phyloP scores from a whole-genome alignment of 306 rosid species.

The Cercis canadensis region DNA sequence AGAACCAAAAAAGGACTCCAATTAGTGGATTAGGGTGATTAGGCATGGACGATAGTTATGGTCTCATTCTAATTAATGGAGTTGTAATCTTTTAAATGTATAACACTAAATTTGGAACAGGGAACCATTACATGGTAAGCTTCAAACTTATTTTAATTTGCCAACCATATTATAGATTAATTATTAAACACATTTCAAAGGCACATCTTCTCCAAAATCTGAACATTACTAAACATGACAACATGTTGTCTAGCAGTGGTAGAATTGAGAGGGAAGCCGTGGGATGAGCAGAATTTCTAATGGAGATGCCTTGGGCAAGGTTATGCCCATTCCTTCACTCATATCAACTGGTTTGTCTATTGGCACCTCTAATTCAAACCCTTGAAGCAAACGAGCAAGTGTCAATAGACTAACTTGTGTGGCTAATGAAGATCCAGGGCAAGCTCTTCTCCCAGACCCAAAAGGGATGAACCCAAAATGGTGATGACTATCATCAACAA shows the following conservation, averaged over 20 bases:
- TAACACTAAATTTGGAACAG: too few relatives aligned
- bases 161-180: too few relatives aligned
- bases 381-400: constrained; percentile 40
- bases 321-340: constrained; percentile 31
- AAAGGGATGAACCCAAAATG: constrained; percentile 45
- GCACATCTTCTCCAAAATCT: too few relatives aligned
- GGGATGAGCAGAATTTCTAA: constrained; percentile 35
- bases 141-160: too few relatives aligned
- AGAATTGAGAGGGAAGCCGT: constrained; percentile 15
- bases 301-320: constrained; percentile 30
- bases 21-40: too few relatives aligned
- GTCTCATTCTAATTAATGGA: too few relatives aligned
- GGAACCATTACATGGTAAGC: too few relatives aligned
- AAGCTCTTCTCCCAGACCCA: constrained; percentile 37
- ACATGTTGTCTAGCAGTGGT: not conserved
- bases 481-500: constrained; percentile 17
- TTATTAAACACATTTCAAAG: too few relatives aligned
- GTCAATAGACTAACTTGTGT: constrained; percentile 32
- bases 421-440: constrained; percentile 36
- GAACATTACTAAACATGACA: too few relatives aligned
- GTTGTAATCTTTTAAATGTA: too few relatives aligned
- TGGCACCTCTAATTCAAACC: constrained; percentile 34
- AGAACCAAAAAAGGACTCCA: too few relatives aligned
- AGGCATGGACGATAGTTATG: too few relatives aligned
- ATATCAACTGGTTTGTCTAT: constrained; percentile 19